These are phyloP conservation scores for Punica granatum DNA, from an alignment of 345 rosid species.

Conservation along the genomic window DNA sequence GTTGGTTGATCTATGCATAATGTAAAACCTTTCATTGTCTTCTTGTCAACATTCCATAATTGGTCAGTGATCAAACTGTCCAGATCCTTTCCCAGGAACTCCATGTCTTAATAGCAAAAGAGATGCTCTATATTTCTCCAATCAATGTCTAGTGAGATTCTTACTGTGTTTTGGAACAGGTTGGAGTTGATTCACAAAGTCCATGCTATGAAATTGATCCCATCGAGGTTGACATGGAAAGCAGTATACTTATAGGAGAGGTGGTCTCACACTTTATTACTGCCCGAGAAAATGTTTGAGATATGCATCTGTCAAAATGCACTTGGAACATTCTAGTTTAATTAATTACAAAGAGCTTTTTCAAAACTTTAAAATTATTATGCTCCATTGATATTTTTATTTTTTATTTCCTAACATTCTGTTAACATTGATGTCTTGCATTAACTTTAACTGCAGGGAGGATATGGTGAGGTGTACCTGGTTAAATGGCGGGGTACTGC, in stretches of 20 bases:
- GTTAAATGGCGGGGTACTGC: constrained; percentile 68
- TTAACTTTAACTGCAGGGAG: constrained; percentile 28
- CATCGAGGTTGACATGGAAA: constrained; percentile 36
- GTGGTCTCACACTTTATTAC: background rate
- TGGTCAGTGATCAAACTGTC: background rate
- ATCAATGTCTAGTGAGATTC: background rate
- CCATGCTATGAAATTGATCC: constrained; percentile 41
- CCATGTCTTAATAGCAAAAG: background rate
- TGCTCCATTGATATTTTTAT: background rate
- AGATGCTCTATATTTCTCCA: no score
- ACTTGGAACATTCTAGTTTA: no score
- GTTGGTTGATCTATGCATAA: background rate
- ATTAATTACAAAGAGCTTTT: no score
- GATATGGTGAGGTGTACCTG: constrained; percentile 52
- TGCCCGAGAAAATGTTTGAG: background rate
- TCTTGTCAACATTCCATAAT: background rate
- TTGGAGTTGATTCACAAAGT: constrained; percentile 38
- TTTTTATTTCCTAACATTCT: no score
- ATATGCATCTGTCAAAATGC: no score
- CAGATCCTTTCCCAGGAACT: background rate
- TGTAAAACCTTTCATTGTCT: background rate
- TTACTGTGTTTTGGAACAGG: constrained; percentile 26
- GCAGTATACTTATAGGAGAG: constrained; percentile 46
- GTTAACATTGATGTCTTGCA: background rate
- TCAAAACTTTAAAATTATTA: no score